phyloP scores from a whole-genome alignment of 805 yeast genomes.

The Lipomyces orientalis region DNA sequence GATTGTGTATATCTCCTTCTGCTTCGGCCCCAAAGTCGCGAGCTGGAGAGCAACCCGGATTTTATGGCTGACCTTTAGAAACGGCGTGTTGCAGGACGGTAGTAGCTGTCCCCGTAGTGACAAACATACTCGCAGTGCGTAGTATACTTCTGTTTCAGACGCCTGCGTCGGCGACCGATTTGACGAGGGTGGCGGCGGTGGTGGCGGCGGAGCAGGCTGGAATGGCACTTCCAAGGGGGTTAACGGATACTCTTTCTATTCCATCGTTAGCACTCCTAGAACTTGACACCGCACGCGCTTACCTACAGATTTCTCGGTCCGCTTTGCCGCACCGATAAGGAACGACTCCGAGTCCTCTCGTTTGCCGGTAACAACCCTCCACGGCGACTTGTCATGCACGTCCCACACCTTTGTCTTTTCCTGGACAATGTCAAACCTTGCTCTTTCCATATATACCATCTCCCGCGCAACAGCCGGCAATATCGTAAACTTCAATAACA shows the following conservation, averaged over 20 bases:
- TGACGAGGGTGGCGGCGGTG: constrained; percentile 13
- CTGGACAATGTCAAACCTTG: constrained; percentile 8
- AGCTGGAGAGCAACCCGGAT: constrained; percentile 8
- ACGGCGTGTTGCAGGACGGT: constrained; percentile 19
- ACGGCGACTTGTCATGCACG: not conserved
- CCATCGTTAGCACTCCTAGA: not conserved
- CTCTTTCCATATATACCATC: not conserved
- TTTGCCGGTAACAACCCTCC: not conserved
- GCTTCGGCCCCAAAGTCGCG: not conserved
- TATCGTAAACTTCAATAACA: constrained; percentile 1
- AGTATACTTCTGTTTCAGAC: constrained; percentile 10
- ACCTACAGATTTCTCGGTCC: constrained; percentile 2
- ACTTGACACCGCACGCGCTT: too few species aligned
- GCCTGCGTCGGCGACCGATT: not conserved
- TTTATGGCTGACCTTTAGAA: constrained; percentile 6
- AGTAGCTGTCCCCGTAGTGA: constrained; percentile 5
- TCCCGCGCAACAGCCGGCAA: not conserved
- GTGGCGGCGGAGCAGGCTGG: constrained; percentile 4
- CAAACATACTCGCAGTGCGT: constrained; percentile 3
- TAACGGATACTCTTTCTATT: not conserved
- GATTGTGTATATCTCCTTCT: constrained; percentile 4
- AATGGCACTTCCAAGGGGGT: constrained; percentile 1
- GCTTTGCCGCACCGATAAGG: not conserved
- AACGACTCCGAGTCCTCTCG: not conserved
- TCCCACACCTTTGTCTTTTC: constrained; percentile 1